Conservation (phyloP, 257 asterid species). For the Capsicum chinense region DNA sequence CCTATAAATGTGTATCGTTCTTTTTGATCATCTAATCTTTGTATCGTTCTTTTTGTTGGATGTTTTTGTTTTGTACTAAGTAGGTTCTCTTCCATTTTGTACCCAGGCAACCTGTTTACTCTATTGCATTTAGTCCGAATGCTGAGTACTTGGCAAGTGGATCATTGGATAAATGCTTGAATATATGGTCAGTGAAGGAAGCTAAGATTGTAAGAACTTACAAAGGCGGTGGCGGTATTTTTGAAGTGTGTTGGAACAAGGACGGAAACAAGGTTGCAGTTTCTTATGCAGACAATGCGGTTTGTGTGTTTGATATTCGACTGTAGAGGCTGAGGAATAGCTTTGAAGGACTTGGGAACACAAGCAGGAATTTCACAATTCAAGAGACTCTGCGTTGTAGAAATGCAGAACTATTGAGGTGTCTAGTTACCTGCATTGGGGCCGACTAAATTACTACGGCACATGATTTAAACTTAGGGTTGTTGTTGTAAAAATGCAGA, state of each 20-base stretch:
- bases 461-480: background rate
- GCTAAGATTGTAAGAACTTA: constrained; percentile 80
- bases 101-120: constrained; percentile 85
- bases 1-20: background rate
- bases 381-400: background rate
- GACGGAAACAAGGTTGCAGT: constrained; percentile 92
- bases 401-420: background rate
- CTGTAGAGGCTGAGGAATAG: constrained; percentile 45
- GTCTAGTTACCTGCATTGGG: background rate
- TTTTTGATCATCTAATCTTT: background rate
- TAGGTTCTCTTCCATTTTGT: constrained; percentile 23
- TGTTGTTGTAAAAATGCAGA: background rate
- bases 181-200: constrained; percentile 96
- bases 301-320: constrained; percentile 82
- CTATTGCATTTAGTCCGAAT: constrained; percentile 93
- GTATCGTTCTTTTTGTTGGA: background rate
- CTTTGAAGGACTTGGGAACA: background rate
- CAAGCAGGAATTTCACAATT: background rate
- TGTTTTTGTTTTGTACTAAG: background rate
- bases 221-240: constrained; percentile 80
- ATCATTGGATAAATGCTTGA: constrained; percentile 84
- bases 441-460: background rate
- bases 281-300: constrained; percentile 83
- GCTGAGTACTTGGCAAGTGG: constrained; percentile 94
- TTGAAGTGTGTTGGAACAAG: constrained; percentile 97